Evolutionary conservation across 352 stramenopile species (phyloP).

Genomic region (Phytophthora cactorum): DNA sequence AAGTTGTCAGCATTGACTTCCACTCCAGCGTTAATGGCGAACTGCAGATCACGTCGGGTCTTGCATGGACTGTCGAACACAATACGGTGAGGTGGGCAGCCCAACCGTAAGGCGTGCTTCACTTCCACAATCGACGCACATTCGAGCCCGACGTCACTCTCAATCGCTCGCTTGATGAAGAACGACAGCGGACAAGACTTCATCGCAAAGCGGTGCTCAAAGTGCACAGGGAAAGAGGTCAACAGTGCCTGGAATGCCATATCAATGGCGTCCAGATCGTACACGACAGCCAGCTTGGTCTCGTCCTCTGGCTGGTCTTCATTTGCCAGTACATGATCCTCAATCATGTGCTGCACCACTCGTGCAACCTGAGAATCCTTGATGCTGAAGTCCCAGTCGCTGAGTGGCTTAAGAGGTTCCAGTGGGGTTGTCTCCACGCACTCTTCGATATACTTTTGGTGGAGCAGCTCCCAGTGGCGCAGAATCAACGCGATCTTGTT

Average conservation of each 20-base stretch:
- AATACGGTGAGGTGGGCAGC: conserved; percentile 75
- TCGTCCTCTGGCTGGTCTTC: conserved; percentile 42
- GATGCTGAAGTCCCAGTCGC: conserved; percentile 79
- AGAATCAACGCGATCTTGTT: conserved; percentile 78
- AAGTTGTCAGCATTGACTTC: conserved; percentile 94
- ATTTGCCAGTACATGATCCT: conserved; percentile 45
- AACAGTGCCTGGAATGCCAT: conserved; percentile 82
- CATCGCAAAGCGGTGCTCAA: conserved; percentile 90
- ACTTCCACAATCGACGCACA: conserved; percentile 88
- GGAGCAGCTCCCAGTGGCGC: conserved; percentile 69
- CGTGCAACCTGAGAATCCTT: conserved; percentile 68
- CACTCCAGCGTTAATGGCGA: conserved; percentile 84
- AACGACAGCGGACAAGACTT: conserved; percentile 91
- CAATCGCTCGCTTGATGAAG: conserved; percentile 80
- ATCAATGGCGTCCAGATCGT: conserved; percentile 88
- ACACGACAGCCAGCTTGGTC: conserved; percentile 76
- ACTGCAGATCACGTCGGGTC: conserved; percentile 86
- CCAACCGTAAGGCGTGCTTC: conserved; percentile 75
- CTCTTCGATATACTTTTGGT: conserved; percentile 67
- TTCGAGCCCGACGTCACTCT: conserved; percentile 80
- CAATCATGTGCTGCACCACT: conserved; percentile 66
- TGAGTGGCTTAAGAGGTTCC: conserved; percentile 59
- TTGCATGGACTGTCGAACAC: conserved; percentile 95
- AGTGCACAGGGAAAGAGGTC: conserved; percentile 85
- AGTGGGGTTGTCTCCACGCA: conserved; percentile 40